Conservation (phyloP, 768 basidiomycete species). For the Serpula lacrymans region DNA sequence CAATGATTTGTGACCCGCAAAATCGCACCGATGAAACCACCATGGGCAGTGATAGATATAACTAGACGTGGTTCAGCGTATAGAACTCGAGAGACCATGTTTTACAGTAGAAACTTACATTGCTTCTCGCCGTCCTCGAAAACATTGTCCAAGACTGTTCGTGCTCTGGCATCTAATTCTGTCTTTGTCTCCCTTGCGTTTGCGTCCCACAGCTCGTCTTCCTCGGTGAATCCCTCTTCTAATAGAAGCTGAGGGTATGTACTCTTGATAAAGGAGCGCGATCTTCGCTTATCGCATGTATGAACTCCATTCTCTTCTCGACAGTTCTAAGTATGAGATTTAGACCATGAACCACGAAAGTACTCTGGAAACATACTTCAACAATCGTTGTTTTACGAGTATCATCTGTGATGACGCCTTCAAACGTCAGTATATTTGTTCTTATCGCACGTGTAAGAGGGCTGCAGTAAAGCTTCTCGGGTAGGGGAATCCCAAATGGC, state of each 20-base stretch:
- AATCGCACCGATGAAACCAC: conserved; percentile 58
- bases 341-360: not conserved
- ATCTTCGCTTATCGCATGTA: conserved; percentile 65
- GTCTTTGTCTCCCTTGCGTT: conserved; percentile 50
- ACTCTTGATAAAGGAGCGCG: conserved; percentile 38
- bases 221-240: conserved; percentile 57
- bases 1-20: conserved; percentile 45
- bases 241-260: conserved; percentile 51
- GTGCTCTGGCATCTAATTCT: conserved; percentile 47
- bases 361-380: conserved; percentile 41
- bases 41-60: conserved; percentile 66
- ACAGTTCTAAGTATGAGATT: conserved; percentile 42
- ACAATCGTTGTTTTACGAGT: conserved; percentile 40
- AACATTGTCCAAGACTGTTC: conserved; percentile 49
- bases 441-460: conserved; percentile 60
- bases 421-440: conserved; percentile 55
- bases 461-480: conserved; percentile 56
- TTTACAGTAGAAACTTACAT: conserved; percentile 46
- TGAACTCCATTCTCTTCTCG: conserved; percentile 67
- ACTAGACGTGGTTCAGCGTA: conserved; percentile 32
- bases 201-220: conserved; percentile 58
- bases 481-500: conserved; percentile 39
- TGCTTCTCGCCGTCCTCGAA: conserved; percentile 43
- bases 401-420: conserved; percentile 26
- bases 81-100: not conserved